Percentiles rank a stretch among this genome's conserved stretches.
phyloP scores from a whole-genome alignment of 2,329 filamentous ascomycete species.

The Aureobasidium leucospermi region DNA sequence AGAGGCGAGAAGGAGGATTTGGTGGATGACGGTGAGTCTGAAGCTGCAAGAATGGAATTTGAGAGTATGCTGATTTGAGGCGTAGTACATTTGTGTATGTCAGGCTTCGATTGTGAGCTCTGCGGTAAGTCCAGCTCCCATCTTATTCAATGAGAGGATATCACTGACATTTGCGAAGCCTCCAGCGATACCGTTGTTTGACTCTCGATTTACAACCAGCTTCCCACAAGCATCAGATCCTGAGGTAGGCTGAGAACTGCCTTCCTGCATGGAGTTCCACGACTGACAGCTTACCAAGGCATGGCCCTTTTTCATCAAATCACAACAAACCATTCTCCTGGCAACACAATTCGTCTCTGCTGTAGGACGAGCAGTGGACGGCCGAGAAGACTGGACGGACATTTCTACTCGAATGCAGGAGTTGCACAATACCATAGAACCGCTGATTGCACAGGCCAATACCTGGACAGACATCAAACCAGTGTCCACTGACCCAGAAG shows the following conservation, averaged over 20 bases:
- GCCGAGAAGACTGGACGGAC: not conserved
- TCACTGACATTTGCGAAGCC: slow-evolving; percentile 24
- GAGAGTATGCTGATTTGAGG: not conserved
- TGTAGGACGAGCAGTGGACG: not conserved
- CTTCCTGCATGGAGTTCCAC: not conserved
- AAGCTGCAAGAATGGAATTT: not conserved
- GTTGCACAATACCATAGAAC: slow-evolving; percentile 1
- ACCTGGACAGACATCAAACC: slow-evolving; percentile 22
- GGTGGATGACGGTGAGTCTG: slow-evolving; percentile 45
- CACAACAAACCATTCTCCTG: slow-evolving; percentile 7
- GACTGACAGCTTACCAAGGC: not conserved
- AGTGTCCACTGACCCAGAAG: slow-evolving; percentile 34
- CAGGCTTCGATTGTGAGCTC: slow-evolving; percentile 47
- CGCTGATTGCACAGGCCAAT: slow-evolving; percentile 16
- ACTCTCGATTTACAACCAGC: slow-evolving; percentile 39
- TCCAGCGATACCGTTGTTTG: slow-evolving; percentile 38
- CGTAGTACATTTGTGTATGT: slow-evolving; percentile 42
- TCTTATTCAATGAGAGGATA: no score
- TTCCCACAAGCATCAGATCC: slow-evolving; percentile 8
- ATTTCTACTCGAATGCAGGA: not conserved
- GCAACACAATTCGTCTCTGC: slow-evolving; percentile 11
- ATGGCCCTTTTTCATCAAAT: slow-evolving; percentile 12
- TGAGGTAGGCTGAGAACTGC: not conserved
- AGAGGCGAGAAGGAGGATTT: slow-evolving; percentile 42
- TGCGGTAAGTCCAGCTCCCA: slow-evolving; percentile 29